Base-by-base conservation (phyloP, 768 basidiomycete species). In the Calocybe gangraenosa region DNA sequence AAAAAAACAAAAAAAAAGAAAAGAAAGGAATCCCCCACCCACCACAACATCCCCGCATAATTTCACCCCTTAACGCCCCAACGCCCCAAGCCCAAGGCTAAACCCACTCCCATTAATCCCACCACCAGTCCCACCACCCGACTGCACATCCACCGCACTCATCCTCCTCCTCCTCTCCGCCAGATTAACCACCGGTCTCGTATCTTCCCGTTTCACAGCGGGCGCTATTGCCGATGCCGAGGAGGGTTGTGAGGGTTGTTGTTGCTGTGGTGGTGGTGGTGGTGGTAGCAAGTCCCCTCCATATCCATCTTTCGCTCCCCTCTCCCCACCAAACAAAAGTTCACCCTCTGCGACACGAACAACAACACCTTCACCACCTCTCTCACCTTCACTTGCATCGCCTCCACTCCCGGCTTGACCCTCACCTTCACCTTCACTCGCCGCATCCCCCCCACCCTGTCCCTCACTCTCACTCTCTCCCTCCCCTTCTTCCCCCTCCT, bases 131-230 rank as follows among this genome's bases (percentile, higher is more conserved):
- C n/a, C n/a, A n/a, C n/a, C n/a, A n/a, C n/a, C n/a, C n/a, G n/a
- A n/a, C n/a, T n/a, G n/a, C n/a, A n/a, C n/a, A n/a, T n/a, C n/a
- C n/a, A n/a, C n/a, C n/a, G n/a, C 59, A 52, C 65, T 68, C 65
- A 65, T 68, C 54, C 65, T 53, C 51, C 67, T 55, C 51, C 58
- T 57, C 49, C 63, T 51, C 33, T 64, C 64, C 42, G 61, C 58
- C 6, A 64, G 39, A 28, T 48, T 60, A 11, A 50, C 59, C 25
- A 40, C 35, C 34, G 18, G 30, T 23, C 41, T 23, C 25, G 20
- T 30, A 10, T 28, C 33, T 7, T 40, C 17, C 11, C 25, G 22
- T 23, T 34, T 20, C 28, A 10, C 17, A 23, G 31, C 9, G n/a
- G 21, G 31, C 21, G 25, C 3, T 20, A 28, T 11, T 28, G 25